Conservation (phyloP, 2,329 filamentous ascomycete genomes). For the Ramichloridium luteum region DNA sequence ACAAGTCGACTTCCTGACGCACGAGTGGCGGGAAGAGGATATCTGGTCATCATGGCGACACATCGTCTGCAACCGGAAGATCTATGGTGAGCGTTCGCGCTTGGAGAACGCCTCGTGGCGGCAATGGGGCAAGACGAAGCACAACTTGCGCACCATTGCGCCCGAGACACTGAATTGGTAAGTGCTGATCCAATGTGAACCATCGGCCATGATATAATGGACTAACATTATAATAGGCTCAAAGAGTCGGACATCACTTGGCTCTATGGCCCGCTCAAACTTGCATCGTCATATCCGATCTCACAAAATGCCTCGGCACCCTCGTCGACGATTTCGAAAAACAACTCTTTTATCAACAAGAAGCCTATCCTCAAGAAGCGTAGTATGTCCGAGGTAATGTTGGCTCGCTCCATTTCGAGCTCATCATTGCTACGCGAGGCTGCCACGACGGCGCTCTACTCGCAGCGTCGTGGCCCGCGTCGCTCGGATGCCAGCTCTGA, state of each 20-base stretch:
- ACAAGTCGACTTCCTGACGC: conserved; percentile 90
- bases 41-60: conserved; percentile 97
- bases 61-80: conserved; percentile 64
- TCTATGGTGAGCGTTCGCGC: conserved; percentile 69
- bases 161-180: conserved; percentile 92
- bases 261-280: conserved; percentile 88
- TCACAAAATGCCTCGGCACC: conserved; percentile 37
- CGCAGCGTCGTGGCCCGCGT: conserved; percentile 48
- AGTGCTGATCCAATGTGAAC: no score
- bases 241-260: conserved; percentile 97
- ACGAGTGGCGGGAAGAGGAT: conserved; percentile 89
- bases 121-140: conserved; percentile 89
- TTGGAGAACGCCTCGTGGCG: conserved; percentile 96
- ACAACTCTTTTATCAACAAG: conserved; percentile 59
- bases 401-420: conserved; percentile 76
- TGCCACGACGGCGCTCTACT: conserved; percentile 63
- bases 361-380: conserved; percentile 95
- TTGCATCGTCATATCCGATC: conserved; percentile 47
- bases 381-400: conserved; percentile 89
- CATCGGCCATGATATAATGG: not conserved
- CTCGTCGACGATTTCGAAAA: conserved; percentile 45
- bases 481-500: conserved; percentile 46
- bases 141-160: conserved; percentile 73
- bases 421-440: conserved; percentile 85
- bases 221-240: conserved; percentile 49